A percentile compares a stretch with the other conserved stretches of the same genome.
Evolutionary conservation across 306 rosid species (phyloP).

Genomic region (Cucumis melo): DNA sequence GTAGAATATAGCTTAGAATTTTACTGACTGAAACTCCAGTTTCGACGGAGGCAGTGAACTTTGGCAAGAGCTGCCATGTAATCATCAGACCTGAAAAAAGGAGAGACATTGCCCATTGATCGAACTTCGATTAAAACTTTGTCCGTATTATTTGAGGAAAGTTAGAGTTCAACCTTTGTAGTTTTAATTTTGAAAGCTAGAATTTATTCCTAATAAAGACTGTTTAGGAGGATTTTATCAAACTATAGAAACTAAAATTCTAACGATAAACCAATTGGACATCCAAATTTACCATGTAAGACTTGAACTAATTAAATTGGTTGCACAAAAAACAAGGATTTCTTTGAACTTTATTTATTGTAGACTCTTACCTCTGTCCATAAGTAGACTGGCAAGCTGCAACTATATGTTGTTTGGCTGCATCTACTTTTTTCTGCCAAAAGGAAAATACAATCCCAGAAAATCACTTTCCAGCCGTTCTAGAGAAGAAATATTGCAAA

Average conservation of each 20-base stretch:
- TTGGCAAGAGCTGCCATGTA: slow-evolving; percentile 81
- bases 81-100: slow-evolving; percentile 64
- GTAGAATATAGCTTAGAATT: background rate
- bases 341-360: background rate
- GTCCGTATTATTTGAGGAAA: no score
- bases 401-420: slow-evolving; percentile 47
- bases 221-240: no score
- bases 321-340: background rate
- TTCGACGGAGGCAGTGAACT: slow-evolving; percentile 77
- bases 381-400: slow-evolving; percentile 66
- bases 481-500: background rate
- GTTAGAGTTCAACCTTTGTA: no score
- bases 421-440: slow-evolving; percentile 39
- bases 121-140: no score
- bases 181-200: no score
- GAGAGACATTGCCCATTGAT: background rate
- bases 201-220: no score
- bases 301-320: background rate
- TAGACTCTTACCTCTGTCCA: slow-evolving; percentile 53
- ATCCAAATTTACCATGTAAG: no score
- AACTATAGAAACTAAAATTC: no score
- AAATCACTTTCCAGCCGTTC: background rate
- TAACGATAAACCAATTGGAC: no score
- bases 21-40: slow-evolving; percentile 27
- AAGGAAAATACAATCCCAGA: background rate